phyloP scores from a whole-genome alignment of 176 grass and related monocot species.

The Ensete ventricosum region DNA sequence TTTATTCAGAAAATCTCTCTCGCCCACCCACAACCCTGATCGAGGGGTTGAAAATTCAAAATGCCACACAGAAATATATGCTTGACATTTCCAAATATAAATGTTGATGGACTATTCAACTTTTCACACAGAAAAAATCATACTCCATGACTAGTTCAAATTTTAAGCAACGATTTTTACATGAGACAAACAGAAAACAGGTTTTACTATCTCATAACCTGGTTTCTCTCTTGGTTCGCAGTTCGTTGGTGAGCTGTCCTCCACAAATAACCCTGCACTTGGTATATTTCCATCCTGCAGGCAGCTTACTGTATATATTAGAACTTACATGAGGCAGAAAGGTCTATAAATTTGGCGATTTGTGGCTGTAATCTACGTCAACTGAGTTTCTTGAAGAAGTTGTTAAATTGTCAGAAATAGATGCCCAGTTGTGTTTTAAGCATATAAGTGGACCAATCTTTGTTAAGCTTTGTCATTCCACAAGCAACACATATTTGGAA shows the following conservation, averaged over 20 bases:
- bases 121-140: not conserved
- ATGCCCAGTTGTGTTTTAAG: not conserved
- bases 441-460: not conserved
- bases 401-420: not conserved
- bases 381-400: constrained; percentile 21
- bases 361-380: not conserved
- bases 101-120: not conserved
- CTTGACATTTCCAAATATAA: not conserved
- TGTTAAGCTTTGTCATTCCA: too few species aligned
- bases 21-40: too few species aligned
- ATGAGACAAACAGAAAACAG: not conserved
- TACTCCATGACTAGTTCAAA: not conserved
- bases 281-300: constrained; percentile 1
- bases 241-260: not conserved
- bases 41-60: too few species aligned
- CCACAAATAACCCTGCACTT: not conserved
- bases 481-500: not conserved
- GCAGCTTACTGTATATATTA: not conserved
- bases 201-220: not conserved
- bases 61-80: not conserved
- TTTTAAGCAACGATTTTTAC: not conserved
- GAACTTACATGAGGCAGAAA: not conserved
- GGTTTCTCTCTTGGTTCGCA: not conserved
- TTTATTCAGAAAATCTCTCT: too few species aligned
- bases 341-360: not conserved